Evolutionary conservation across 345 rosid species (phyloP), one percentile per base, ranked within the genome.

Genomic region (Eucalyptus fibrosa): DNA sequence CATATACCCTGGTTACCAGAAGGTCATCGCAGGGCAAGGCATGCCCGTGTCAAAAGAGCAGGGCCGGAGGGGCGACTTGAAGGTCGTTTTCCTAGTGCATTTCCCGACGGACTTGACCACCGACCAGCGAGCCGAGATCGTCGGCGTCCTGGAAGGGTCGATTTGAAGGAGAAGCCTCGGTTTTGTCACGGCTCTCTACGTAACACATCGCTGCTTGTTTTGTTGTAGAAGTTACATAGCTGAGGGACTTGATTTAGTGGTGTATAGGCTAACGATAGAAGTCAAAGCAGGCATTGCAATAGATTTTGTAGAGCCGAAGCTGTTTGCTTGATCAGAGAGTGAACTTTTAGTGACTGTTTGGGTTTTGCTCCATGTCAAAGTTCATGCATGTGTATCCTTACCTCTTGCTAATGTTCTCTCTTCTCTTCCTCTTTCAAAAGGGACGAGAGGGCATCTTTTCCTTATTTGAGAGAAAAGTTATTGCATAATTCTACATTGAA

Each of bases 51-150:
- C 92, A 3, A 94, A 94, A 89, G 94, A 93, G 80, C 87, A 88
- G 49, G 95, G 95, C 65, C 92, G 88, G 92, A 94, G 98, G 89
- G 99, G 97, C 49, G 89, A 96, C 72, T 88, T 95, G 91, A 94
- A 91, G 80, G 91, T 95, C 60, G 53, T 89, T 77, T 96, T 96
- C 90, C 90, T 89, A 7, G 92, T 93, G 62, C 88, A 77, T 80
- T 96, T 95, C 88, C 99, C 99, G 8, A 87, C 87, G 12, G 86
- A 93, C 50, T 92, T 96, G n/a, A 92, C 96, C 5, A 89, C 90
- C 14, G 93, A 94, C 87, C 96, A 94, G 89, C 92, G 96, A 59
- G 87, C 89, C 19, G 92, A 93, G 80, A 69, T 93, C 87, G 91
- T 88, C 86, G 69, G 90, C 67, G 92, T 96, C 88, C 93, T 97